Base-by-base conservation (phyloP, 345 rosid species). In the Lumnitzera racemosa region DNA sequence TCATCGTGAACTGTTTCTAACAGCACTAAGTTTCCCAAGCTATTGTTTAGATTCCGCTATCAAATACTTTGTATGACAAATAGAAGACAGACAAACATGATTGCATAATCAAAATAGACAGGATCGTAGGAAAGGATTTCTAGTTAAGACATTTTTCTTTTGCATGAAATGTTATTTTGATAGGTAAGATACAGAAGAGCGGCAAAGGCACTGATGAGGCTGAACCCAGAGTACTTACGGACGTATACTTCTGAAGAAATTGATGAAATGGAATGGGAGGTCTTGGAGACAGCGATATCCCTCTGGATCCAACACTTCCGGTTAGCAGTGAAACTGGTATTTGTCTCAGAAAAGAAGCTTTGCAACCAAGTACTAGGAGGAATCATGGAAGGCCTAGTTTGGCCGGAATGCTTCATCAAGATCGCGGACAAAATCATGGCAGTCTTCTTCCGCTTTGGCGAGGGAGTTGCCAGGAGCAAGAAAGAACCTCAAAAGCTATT, bases 361-460 rank as follows among this genome's bases (percentile, higher is more conserved):
- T 76, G 78, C 77, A 54, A 66, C 53, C 79, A 71, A 68, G 75
- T 79, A 24, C 55, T 82, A 51, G 77, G 78, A 68, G 72, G 70
- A 47, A 29, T 82, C 13, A 17, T 81, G 67, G 84, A 75, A 15
- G 86, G 79, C 51, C 63, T 58, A 4, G 72, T 85, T 16, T 80
- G 91, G 88, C 65, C 70, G 1, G 86, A 82, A 56, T 85, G 90
- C 77, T 85, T 82, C 20, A 69, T 78, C 46, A 85, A 82, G 78
- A 80, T 78, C 16, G 79, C 90, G 0, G 85, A 82, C 63, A 85
- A 82, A 65, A 76, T 85, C 83, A 78, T 78, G 86, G 88, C 88
- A 14, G 91, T 85, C 11, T 85, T 85, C 70, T 85, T 82, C 62
- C 81, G 88, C 46, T 82, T 82, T 16, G 84, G 88, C 3, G 88